phyloP scores from a whole-genome alignment of 257 asterid species.

The Gentiana straminea region DNA sequence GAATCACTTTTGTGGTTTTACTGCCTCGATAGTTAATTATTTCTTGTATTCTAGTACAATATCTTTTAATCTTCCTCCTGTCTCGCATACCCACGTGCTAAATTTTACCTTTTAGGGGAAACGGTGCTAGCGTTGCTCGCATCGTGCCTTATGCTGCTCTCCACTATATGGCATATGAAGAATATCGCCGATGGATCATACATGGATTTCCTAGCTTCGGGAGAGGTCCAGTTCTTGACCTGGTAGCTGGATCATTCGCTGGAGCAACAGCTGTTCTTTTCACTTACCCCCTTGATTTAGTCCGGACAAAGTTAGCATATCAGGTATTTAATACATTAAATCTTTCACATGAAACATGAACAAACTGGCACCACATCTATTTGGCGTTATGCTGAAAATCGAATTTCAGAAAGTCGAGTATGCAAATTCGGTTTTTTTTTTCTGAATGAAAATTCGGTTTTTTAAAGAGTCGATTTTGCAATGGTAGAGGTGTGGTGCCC shows the following conservation, averaged over 20 bases:
- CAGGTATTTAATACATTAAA: conserved; percentile 36
- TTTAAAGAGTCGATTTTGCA: no score
- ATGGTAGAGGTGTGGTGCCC: no score
- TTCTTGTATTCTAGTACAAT: neutral
- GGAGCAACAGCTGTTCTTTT: conserved; percentile 95
- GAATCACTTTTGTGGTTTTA: neutral
- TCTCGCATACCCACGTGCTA: conserved; percentile 4
- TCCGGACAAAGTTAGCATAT: conserved; percentile 84
- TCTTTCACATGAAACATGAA: neutral
- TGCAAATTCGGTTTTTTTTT: neutral
- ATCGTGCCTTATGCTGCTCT: conserved; percentile 97
- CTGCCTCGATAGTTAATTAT: neutral
- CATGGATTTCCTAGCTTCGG: conserved; percentile 45
- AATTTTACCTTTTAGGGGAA: conserved; percentile 46
- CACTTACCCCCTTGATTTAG: conserved; percentile 94
- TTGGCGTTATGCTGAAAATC: no score
- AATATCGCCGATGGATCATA: conserved; percentile 81
- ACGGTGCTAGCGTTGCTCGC: conserved; percentile 95
- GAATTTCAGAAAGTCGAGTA: no score
- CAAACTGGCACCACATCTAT: neutral
- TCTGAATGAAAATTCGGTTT: neutral
- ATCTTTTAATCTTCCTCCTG: neutral
- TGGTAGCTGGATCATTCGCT: conserved; percentile 84
- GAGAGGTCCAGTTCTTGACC: conserved; percentile 91
- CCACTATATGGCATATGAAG: conserved; percentile 91